Percentiles rank a stretch among this genome's conserved stretches.
Evolutionary conservation across 2,329 filamentous ascomycete species (phyloP).

Genomic region (Cercospora sp.): DNA sequence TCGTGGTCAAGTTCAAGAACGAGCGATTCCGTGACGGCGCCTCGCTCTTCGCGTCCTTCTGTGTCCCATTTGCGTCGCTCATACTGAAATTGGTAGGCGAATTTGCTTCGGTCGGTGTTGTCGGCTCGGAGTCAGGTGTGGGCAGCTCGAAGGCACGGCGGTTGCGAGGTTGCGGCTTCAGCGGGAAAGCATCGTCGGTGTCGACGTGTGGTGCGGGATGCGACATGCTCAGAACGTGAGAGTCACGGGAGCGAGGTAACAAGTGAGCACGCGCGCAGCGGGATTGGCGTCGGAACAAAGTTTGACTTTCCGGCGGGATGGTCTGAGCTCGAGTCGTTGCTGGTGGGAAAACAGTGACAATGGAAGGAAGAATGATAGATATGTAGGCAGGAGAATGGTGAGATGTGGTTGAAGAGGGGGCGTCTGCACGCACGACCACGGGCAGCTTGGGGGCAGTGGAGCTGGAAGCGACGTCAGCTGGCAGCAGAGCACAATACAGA

Average conservation of each 20-base stretch:
- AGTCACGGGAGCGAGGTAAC: neutral
- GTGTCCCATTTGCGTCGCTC: neutral
- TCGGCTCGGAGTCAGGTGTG: conserved; percentile 36
- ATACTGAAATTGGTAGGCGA: conserved; percentile 36
- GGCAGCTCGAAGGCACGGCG: conserved; percentile 67
- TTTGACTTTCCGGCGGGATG: neutral
- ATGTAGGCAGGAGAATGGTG: neutral
- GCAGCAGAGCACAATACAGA: conserved; percentile 5
- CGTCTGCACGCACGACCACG: neutral
- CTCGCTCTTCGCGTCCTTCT: conserved; percentile 3
- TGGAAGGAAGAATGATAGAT: neutral
- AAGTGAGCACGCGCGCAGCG: conserved; percentile 8
- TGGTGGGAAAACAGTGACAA: neutral
- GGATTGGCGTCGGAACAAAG: neutral
- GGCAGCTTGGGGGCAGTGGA: neutral
- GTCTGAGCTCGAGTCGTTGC: conserved; percentile 13
- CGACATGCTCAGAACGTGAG: conserved; percentile 25
- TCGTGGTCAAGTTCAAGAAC: conserved; percentile 80
- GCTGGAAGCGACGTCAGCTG: conserved; percentile 9
- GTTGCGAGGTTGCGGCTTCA: conserved; percentile 62
- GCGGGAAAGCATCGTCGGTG: conserved; percentile 25
- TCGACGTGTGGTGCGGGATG: conserved; percentile 30
- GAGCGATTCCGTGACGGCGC: conserved; percentile 65
- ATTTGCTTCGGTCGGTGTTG: conserved; percentile 22
- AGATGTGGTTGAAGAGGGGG: conserved; percentile 5